Evolutionary conservation across 2,329 filamentous ascomycete genomes (phyloP).

Genomic region (Orbilia blumenaviensis): DNA sequence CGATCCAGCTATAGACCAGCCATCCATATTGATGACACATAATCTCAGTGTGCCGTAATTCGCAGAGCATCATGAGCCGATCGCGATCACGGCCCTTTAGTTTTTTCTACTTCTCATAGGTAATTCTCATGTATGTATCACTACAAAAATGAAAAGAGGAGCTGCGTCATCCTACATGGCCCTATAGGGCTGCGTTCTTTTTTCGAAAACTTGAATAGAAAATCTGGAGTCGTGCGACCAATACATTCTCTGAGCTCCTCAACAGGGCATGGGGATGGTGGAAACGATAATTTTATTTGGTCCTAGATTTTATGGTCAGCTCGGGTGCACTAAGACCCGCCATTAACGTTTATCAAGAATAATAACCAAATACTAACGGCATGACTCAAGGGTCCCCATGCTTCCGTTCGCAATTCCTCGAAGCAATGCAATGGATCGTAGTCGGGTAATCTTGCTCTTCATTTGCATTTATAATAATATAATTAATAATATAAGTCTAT

Average conservation of each 20-base stretch:
- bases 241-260: not conserved
- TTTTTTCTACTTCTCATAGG: too few relatives aligned
- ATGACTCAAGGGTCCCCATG: not conserved
- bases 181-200: not conserved
- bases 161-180: not conserved
- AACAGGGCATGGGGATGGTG: not conserved
- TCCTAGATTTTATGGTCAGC: not conserved
- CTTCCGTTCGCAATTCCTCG: not conserved
- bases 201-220: too few relatives aligned
- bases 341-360: not conserved
- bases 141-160: not conserved
- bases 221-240: not conserved
- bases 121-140: not conserved
- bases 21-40: too few relatives aligned
- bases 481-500: not conserved
- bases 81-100: too few relatives aligned
- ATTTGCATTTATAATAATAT: too few relatives aligned
- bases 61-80: too few relatives aligned
- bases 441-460: not conserved
- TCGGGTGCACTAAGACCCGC: not conserved
- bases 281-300: not conserved
- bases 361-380: not conserved
- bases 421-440: not conserved
- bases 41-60: too few relatives aligned
- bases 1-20: too few relatives aligned